Base-by-base conservation (phyloP, 2,329 filamentous ascomycete species). In the Neopestalotiopsis rosae region DNA sequence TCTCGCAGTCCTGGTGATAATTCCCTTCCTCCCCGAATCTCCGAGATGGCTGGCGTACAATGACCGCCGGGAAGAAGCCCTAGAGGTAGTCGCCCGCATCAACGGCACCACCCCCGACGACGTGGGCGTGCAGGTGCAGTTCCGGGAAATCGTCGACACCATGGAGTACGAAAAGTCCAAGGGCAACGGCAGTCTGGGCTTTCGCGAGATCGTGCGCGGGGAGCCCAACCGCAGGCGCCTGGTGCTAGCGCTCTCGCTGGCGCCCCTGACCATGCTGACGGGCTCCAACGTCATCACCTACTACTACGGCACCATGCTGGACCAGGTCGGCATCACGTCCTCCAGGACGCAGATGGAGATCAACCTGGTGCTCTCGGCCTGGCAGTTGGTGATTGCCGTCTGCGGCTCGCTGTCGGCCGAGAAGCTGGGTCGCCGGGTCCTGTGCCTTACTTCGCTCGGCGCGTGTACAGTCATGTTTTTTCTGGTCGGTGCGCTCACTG, bases 141-240 rank as follows among this genome's bases (percentile, higher is more conserved):
- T 79, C 75, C 81, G 82, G 68, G 81, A 85, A 71, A 87, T 87
- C 49, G 71, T 81, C n/a, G 83, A 85, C 67, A 83, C 84, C 4
- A 62, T 69, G 34, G 64, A 57, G 5, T 69, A 82, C 66, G 76
- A 77, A 63, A 63, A 63, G 61, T 24, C 32, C 30, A 34, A 63
- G 38, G 61, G 34, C 61, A 38, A 45, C 24, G 24, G 61, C 61
- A 28, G 61, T 34, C 12, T 63, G 12, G 30, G 24, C 30, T 63
- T 63, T 30, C 79, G 78, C 6, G 75, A 84, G 68, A 79, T 82
- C 49, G 69, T 81, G 52, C 80, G 76, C 63, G 80, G 80, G 6
- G 79, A 79, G 1, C 69, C 74, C 5, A 75, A 79, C 1, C 40
- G 63, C 13, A n/a, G 20, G 12, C 38, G 63, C n/a, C 10, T 65